Conservation (phyloP, 148 eudicot species). For the Cornus florida region DNA sequence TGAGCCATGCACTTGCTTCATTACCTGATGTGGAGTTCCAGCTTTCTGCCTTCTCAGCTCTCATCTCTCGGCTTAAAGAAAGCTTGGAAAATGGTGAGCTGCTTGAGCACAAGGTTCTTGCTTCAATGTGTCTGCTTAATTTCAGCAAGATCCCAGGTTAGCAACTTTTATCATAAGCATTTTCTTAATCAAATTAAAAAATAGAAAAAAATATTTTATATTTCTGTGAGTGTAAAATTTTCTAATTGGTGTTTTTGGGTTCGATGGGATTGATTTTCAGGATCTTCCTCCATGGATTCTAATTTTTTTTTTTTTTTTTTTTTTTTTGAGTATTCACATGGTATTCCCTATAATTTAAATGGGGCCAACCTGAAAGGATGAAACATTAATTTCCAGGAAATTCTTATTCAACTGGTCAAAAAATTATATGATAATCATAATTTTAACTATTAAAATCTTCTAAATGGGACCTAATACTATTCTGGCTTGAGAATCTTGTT, state of each 20-base stretch:
- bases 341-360: neutral
- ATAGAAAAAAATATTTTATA: no score
- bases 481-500: neutral
- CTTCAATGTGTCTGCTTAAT: conserved; percentile 42
- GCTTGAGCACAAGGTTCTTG: conserved; percentile 48
- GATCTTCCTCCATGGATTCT: neutral
- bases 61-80: conserved; percentile 34
- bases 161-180: neutral
- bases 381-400: neutral
- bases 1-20: conserved; percentile 43
- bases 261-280: neutral
- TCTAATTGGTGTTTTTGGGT: neutral
- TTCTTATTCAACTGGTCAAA: neutral
- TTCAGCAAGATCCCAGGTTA: conserved; percentile 51
- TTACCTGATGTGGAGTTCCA: conserved; percentile 33
- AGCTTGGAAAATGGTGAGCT: conserved; percentile 29
- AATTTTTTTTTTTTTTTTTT: neutral
- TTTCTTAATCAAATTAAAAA: neutral
- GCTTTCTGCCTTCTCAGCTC: conserved; percentile 38
- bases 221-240: no score
- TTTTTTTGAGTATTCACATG: neutral
- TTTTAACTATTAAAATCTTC: neutral
- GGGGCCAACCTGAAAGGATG: neutral
- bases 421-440: neutral
- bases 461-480: neutral